Conservation (phyloP, 805 yeast species). For the Candida saitoana region DNA sequence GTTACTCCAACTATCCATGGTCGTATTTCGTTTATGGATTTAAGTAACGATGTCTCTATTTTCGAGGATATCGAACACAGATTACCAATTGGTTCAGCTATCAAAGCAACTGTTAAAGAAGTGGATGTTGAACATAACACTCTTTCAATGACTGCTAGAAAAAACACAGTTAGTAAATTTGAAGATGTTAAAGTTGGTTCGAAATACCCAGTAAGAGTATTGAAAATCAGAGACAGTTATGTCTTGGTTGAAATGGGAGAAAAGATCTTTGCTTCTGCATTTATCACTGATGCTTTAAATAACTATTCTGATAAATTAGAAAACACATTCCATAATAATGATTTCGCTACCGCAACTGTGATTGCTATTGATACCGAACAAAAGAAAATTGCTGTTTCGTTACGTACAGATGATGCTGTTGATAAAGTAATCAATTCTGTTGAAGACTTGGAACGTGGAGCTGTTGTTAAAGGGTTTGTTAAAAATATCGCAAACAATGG, state of each 20-base stretch:
- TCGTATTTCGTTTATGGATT: slow-evolving; percentile 59
- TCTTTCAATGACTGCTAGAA: slow-evolving; percentile 49
- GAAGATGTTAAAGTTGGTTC: slow-evolving; percentile 53
- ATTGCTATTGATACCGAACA: slow-evolving; percentile 43
- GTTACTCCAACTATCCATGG: slow-evolving; percentile 68
- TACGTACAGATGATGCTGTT: slow-evolving; percentile 48
- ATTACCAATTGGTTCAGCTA: slow-evolving; percentile 70
- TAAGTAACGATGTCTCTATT: slow-evolving; percentile 50
- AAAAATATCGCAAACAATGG: slow-evolving; percentile 72
- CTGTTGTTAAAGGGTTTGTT: slow-evolving; percentile 76
- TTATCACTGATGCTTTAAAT: slow-evolving; percentile 72
- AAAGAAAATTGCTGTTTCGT: slow-evolving; percentile 57
- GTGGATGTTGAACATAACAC: slow-evolving; percentile 51
- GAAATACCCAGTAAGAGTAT: slow-evolving; percentile 57
- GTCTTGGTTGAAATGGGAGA: slow-evolving; percentile 70
- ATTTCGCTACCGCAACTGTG: slow-evolving; percentile 56
- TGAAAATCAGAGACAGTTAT: slow-evolving; percentile 53
- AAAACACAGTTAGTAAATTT: slow-evolving; percentile 35
- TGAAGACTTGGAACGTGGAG: slow-evolving; percentile 61
- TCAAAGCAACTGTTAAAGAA: slow-evolving; percentile 52
- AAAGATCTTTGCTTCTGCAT: slow-evolving; percentile 58
- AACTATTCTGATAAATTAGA: slow-evolving; percentile 55
- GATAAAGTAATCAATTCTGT: slow-evolving; percentile 48
- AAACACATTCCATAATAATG: slow-evolving; percentile 47
- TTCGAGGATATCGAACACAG: slow-evolving; percentile 48